Base-by-base conservation (phyloP, 2,329 filamentous ascomycete genomes). In the Pyrenophora graminea region DNA sequence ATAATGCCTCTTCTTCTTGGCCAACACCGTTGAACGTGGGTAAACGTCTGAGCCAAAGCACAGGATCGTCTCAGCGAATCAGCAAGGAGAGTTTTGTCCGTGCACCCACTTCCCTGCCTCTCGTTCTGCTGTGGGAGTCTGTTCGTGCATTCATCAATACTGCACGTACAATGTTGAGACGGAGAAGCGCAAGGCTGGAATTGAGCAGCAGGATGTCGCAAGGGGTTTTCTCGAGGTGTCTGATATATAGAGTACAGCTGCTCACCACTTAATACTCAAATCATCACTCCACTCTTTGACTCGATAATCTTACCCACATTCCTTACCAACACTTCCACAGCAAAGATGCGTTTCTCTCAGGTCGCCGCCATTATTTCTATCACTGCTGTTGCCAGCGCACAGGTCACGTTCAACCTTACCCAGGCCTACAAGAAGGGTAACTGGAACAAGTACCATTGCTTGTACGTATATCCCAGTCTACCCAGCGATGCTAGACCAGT, bases 371-470 rank as follows among this genome's bases (percentile, higher is more conserved):
- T 51, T 33, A 25, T 55, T 17, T 52, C 52, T 3, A 2, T 52
- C 27, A n/a, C 37, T 1, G 43, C 52, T 21, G 21, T 41, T 17
- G 27, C 39, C 25, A 48, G 33, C 19, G 61, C 64, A 6, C 52
- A 59, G 32, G 51, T 56, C 27, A 66, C 63, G 2, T 67, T 52
- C 58, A 66, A 67, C 51, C 39, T 63, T 8, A 66, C 59, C 1
- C 41, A 57, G 15, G 62, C 64, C 8, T 53, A 55, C 9, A 23
- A 43, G 13, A 17, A 38, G 0, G 56, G 59, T 15, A 62, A 66
- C 37, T 57, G 51, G 15, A 39, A 59, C 17, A 67, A 67, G 39
- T 67, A 67, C 47, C 55, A 40, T n/a, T 67, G 64, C 51, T 46
- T 63, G 62, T 67, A 58, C n/a, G 39, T 34, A 27, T 30, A 23